These are phyloP conservation scores for Leccinum disarticulatum DNA, from an alignment of 768 basidiomycete genomes.

Conservation along the genomic window DNA sequence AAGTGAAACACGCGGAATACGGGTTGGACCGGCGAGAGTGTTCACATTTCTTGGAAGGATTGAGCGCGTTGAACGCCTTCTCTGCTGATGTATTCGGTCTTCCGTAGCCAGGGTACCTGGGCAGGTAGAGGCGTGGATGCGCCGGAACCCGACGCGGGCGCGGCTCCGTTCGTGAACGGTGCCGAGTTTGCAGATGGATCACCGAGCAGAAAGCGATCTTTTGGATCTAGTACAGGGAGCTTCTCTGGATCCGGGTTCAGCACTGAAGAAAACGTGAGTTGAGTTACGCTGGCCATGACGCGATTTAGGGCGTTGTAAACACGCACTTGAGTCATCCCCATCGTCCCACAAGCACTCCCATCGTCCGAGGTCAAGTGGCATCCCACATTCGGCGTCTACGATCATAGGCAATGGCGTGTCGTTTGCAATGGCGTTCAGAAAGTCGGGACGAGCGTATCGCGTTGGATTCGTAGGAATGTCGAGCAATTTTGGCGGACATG, in stretches of 20 bases:
- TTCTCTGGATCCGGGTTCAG: constrained; percentile 68
- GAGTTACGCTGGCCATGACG: not conserved
- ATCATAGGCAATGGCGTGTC: constrained; percentile 92
- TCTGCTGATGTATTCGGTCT: constrained; percentile 85
- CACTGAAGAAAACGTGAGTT: constrained; percentile 27
- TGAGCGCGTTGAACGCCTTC: constrained; percentile 48
- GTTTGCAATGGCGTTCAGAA: constrained; percentile 75
- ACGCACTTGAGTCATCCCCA: constrained; percentile 61
- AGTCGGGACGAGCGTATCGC: constrained; percentile 86
- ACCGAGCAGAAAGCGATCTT: constrained; percentile 72
- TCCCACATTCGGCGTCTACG: constrained; percentile 93
- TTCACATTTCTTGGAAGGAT: constrained; percentile 56
- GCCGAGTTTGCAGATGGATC: constrained; percentile 53
- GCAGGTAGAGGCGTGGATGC: constrained; percentile 47
- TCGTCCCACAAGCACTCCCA: constrained; percentile 85
- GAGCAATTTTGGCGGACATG: constrained; percentile 95
- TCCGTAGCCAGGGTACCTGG: constrained; percentile 88
- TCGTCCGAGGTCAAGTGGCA: constrained; percentile 87
- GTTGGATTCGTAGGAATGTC: constrained; percentile 87
- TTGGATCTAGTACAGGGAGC: constrained; percentile 64
- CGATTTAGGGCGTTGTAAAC: not conserved
- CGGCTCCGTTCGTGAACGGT: constrained; percentile 42
- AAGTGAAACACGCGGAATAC: not conserved
- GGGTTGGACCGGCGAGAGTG: constrained; percentile 6
- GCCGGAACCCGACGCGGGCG: constrained; percentile 36